phyloP scores from a whole-genome alignment of 2,329 filamentous ascomycete species.

The Exophiala mesophila region DNA sequence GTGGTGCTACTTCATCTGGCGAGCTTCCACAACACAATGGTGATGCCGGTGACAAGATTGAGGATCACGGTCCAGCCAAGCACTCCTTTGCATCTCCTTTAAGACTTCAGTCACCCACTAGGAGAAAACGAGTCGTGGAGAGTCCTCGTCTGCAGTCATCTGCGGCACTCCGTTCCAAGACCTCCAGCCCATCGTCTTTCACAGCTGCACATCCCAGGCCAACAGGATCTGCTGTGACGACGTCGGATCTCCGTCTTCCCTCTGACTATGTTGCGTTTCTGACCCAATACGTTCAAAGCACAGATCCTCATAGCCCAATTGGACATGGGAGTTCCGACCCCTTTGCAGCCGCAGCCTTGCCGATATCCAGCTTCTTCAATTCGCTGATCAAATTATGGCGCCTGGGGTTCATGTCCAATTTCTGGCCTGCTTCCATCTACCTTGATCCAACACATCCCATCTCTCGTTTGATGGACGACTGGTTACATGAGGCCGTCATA shows the following conservation, averaged over 20 bases:
- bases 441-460: constrained; percentile 6
- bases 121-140: background rate
- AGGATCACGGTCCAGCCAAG: background rate
- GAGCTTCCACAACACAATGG: background rate
- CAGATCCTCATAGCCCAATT: background rate
- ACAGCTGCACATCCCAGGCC: background rate
- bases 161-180: background rate
- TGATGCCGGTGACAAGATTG: background rate
- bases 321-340: constrained; percentile 2
- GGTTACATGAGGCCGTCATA: constrained; percentile 11
- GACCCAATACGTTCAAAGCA: background rate
- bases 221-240: background rate
- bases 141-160: background rate
- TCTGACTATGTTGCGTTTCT: background rate
- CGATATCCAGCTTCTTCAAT: constrained; percentile 10
- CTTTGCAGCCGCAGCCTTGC: background rate
- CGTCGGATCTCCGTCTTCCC: background rate
- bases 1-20: background rate
- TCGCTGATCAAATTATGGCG: constrained; percentile 16
- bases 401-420: constrained; percentile 13
- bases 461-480: constrained; percentile 6
- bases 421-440: constrained; percentile 12
- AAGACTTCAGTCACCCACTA: background rate
- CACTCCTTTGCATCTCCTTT: background rate
- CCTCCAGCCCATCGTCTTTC: background rate